Evolutionary conservation across 2,329 filamentous ascomycete species (phyloP), one percentile per base, ranked within the genome.

Genomic region (Thyridium curvatum): DNA sequence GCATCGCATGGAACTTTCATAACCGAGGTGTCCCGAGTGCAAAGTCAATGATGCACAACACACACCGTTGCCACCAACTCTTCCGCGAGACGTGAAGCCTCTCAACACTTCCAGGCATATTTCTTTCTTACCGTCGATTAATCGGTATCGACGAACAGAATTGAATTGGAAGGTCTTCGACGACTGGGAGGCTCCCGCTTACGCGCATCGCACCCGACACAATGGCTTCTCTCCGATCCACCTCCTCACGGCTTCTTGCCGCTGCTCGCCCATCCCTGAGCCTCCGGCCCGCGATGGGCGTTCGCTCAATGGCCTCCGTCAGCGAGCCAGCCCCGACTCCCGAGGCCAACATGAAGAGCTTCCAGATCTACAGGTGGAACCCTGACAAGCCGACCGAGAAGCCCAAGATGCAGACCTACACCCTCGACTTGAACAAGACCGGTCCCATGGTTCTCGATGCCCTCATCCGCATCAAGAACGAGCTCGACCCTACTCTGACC

Each of bases 361-460:
- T 98, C 79, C 84, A 95, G 67, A 84, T 98, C 73, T 98, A 98
- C 81, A 82, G 93, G 64, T 98, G 93, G 93, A 94, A 94, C 64
- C 93, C 93, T 45, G 93, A 97, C 61, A 77, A 82, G 61, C 93
- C 93, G 42, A 80, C 82, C 57, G 82, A 86, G 66, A 98, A 98
- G 82, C 93, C 93, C 46, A 77, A 74, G 64, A 95, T 98, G 86
- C 89, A 98, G 74, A 79, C 78, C 52, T 98, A 97, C 71, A 86
- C 86, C 29, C 74, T 98, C 57, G 93, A 98, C 62, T 71, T 98
- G 54, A 97, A 97, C 76, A 96, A 97, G 84, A 98, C 93, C 32
- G 93, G 93, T 26, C 93, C 93, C 51, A 98, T 98, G 93, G 83
- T 98, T 69, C 70, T 98, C 56, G 93, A 98, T 65, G 93, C 93